Conservation (phyloP, 1,284 basidiomycete species). For the Testicularia cyperi region DNA sequence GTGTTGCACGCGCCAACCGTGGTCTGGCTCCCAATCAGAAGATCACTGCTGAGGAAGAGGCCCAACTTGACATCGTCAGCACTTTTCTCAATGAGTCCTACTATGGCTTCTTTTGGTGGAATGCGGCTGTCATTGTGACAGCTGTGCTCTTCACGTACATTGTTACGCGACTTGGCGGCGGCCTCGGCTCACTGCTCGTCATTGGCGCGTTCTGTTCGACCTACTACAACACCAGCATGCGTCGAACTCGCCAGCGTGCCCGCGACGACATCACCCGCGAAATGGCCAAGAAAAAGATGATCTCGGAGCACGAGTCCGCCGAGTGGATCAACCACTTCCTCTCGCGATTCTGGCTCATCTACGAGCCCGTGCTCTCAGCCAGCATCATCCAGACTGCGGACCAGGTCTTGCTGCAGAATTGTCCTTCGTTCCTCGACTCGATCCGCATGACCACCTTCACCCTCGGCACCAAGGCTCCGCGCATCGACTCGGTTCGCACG, state of each 20-base stretch:
- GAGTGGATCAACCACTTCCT: slow-evolving; percentile 74
- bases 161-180: slow-evolving; percentile 54
- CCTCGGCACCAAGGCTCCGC: slow-evolving; percentile 83
- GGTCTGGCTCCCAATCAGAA: slow-evolving; percentile 18
- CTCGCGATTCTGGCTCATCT: slow-evolving; percentile 63
- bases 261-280: slow-evolving; percentile 95
- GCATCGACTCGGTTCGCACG: slow-evolving; percentile 85
- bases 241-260: slow-evolving; percentile 74
- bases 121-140: slow-evolving; percentile 49
- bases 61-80: slow-evolving; percentile 38
- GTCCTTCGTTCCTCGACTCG: slow-evolving; percentile 87
- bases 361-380: slow-evolving; percentile 85
- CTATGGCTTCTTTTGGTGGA: slow-evolving; percentile 50
- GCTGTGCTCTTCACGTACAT: slow-evolving; percentile 53
- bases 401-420: slow-evolving; percentile 78
- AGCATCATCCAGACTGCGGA: slow-evolving; percentile 81
- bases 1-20: slow-evolving; percentile 29
- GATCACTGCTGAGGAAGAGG: slow-evolving; percentile 26
- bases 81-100: slow-evolving; percentile 44
- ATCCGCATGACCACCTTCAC: slow-evolving; percentile 74
- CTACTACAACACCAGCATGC: slow-evolving; percentile 85
- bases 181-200: slow-evolving; percentile 42
- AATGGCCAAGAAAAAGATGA: slow-evolving; percentile 81
- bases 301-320: slow-evolving; percentile 76
- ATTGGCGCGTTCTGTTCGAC: slow-evolving; percentile 50